Conservation (phyloP, 2,329 filamentous ascomycete genomes). For the Curvularia sp. region DNA sequence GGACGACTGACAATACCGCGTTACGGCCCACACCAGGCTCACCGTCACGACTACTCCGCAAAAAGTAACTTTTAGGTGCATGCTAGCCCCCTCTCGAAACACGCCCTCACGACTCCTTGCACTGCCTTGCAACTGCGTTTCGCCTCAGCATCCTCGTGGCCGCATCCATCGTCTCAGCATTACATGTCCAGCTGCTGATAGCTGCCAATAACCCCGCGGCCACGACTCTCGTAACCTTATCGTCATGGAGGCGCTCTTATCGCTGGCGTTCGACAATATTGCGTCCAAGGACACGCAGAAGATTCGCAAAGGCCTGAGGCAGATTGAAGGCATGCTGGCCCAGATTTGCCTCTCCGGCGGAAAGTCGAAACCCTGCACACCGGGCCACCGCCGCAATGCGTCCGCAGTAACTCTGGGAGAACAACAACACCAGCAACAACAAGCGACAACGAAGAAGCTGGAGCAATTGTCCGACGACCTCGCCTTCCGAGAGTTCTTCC, state of each 20-base stretch:
- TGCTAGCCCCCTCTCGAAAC: slow-evolving; percentile 24
- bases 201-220: slow-evolving; percentile 14
- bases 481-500: slow-evolving; percentile 94
- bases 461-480: slow-evolving; percentile 78
- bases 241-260: slow-evolving; percentile 87
- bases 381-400: slow-evolving; percentile 46
- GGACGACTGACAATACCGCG: slow-evolving; percentile 21
- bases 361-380: slow-evolving; percentile 42
- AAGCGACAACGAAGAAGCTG: slow-evolving; percentile 58
- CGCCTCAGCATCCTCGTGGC: slow-evolving; percentile 20
- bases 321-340: slow-evolving; percentile 91
- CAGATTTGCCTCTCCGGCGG: slow-evolving; percentile 82
- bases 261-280: slow-evolving; percentile 93
- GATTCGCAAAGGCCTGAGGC: slow-evolving; percentile 89
- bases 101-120: slow-evolving; percentile 22
- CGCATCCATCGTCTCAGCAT: slow-evolving; percentile 12
- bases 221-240: slow-evolving; percentile 11
- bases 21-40: slow-evolving; percentile 35
- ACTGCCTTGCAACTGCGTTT: slow-evolving; percentile 15
- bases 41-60: slow-evolving; percentile 39
- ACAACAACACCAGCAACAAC: slow-evolving; percentile 26
- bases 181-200: slow-evolving; percentile 9
- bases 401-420: slow-evolving; percentile 48
- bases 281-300: slow-evolving; percentile 89
- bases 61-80: slow-evolving; percentile 38